Percentiles rank a stretch among this genome's conserved stretches.
Conservation (phyloP, 306 rosid species). For the Pterocarpus santalinus region DNA sequence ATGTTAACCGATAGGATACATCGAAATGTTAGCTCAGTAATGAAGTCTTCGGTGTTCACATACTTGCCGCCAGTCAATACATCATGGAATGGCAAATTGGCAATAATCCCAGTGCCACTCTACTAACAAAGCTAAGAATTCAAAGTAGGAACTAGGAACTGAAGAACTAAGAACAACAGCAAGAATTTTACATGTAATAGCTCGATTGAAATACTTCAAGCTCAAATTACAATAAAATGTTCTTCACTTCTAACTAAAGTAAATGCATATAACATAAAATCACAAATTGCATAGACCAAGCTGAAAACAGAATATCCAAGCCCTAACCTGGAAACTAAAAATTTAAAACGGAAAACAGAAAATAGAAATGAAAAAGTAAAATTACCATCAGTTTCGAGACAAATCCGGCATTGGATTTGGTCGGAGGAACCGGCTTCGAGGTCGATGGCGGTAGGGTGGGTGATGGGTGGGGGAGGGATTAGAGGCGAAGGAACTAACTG, state of each 20-base stretch:
- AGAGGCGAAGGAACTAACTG: constrained; percentile 68
- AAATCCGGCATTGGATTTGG: constrained; percentile 86
- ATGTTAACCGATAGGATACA: background rate
- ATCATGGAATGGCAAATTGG: background rate
- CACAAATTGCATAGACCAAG: background rate
- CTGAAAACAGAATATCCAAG: background rate
- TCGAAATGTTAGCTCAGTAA: background rate
- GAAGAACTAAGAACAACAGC: background rate
- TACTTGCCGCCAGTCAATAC: background rate
- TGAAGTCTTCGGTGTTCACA: background rate
- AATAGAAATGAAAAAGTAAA: background rate
- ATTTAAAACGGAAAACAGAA: background rate
- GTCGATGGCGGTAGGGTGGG: constrained; percentile 71
- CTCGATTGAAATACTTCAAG: constrained; percentile 9
- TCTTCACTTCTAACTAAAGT: background rate
- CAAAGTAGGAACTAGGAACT: background rate
- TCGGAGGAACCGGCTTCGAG: constrained; percentile 85
- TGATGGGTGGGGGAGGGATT: constrained; percentile 59
- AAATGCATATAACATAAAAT: background rate
- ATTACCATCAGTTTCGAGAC: constrained; percentile 85
- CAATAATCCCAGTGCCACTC: background rate
- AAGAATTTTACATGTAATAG: background rate
- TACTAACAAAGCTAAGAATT: background rate
- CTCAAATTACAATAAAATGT: background rate
- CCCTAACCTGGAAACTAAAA: constrained; percentile 34